phyloP scores from a whole-genome alignment of 2,329 filamentous ascomycete species.

The Cladorrhinum sp. region DNA sequence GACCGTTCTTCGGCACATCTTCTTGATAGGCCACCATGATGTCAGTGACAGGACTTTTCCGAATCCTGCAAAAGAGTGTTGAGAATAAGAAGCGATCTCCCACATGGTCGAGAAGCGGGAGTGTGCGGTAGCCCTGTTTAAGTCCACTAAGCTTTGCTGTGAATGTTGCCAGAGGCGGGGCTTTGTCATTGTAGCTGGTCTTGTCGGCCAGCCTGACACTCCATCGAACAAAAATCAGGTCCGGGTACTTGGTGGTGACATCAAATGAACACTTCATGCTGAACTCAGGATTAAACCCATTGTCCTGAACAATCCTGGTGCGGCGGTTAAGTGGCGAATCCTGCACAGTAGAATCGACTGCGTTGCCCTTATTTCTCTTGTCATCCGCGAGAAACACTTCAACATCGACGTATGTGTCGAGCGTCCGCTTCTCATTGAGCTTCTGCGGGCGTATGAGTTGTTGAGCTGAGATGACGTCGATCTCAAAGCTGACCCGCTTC shows the following conservation, averaged over 20 bases:
- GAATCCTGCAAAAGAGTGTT: conserved; percentile 86
- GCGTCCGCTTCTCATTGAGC: conserved; percentile 51
- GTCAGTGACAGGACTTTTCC: conserved; percentile 57
- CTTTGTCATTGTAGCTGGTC: conserved; percentile 52
- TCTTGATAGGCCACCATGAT: conserved; percentile 52
- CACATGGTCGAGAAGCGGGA: conserved; percentile 82
- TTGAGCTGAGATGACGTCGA: conserved; percentile 90
- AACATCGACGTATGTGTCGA: conserved; percentile 93
- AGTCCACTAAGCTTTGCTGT: conserved; percentile 88
- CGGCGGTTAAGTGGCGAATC: conserved; percentile 69
- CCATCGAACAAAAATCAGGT: conserved; percentile 90
- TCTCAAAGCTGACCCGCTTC: conserved; percentile 78
- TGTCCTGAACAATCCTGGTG: conserved; percentile 77
- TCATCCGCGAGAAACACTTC: conserved; percentile 94
- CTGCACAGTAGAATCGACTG: conserved; percentile 49
- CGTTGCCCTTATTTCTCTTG: conserved; percentile 82
- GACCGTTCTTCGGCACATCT: conserved; percentile 40
- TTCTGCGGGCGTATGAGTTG: conserved; percentile 81
- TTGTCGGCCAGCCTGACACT: conserved; percentile 84
- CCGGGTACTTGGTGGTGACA: conserved; percentile 89
- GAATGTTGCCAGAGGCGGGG: conserved; percentile 75
- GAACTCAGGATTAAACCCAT: conserved; percentile 92
- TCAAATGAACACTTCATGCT: conserved; percentile 75
- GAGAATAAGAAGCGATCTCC: conserved; percentile 95
- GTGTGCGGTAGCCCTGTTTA: conserved; percentile 86